Conservation (phyloP, 768 basidiomycete species). For the Amanita exitialis region DNA sequence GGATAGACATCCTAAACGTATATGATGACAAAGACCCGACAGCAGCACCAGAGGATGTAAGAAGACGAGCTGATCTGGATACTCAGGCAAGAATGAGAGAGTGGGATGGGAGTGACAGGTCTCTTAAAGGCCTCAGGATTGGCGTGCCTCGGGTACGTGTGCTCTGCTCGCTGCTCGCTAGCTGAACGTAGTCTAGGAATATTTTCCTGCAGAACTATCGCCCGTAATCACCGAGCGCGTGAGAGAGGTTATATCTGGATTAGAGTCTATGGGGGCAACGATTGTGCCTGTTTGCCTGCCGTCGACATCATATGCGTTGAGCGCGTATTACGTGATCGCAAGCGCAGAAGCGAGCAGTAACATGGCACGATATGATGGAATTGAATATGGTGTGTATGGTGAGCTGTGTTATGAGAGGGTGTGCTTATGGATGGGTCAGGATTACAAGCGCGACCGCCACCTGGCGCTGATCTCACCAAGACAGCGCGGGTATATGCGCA, state of each 20-base stretch:
- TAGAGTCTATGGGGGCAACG: slow-evolving; percentile 46
- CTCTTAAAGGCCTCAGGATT: slow-evolving; percentile 48
- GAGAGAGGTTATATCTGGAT: slow-evolving; percentile 30
- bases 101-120: neutral
- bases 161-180: neutral
- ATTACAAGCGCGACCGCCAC: slow-evolving; percentile 32
- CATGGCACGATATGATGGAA: slow-evolving; percentile 81
- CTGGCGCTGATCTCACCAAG: slow-evolving; percentile 32
- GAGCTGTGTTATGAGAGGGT: neutral
- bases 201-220: slow-evolving; percentile 65
- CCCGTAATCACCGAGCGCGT: slow-evolving; percentile 32
- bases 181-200: slow-evolving; percentile 37
- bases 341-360: slow-evolving; percentile 93
- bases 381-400: slow-evolving; percentile 56
- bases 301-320: slow-evolving; percentile 57
- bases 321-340: slow-evolving; percentile 94
- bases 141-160: slow-evolving; percentile 61
- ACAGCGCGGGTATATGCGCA: slow-evolving; percentile 52
- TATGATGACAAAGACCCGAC: slow-evolving; percentile 74
- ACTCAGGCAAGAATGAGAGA: slow-evolving; percentile 10
- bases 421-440: slow-evolving; percentile 26
- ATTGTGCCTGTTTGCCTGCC: slow-evolving; percentile 71
- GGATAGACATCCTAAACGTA: slow-evolving; percentile 33
- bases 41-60: slow-evolving; percentile 35
- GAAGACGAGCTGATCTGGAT: slow-evolving; percentile 14